Percentiles rank a stretch among this genome's conserved stretches.
Conservation (phyloP, 2,329 filamentous ascomycete genomes). For the Exophiala sideris region DNA sequence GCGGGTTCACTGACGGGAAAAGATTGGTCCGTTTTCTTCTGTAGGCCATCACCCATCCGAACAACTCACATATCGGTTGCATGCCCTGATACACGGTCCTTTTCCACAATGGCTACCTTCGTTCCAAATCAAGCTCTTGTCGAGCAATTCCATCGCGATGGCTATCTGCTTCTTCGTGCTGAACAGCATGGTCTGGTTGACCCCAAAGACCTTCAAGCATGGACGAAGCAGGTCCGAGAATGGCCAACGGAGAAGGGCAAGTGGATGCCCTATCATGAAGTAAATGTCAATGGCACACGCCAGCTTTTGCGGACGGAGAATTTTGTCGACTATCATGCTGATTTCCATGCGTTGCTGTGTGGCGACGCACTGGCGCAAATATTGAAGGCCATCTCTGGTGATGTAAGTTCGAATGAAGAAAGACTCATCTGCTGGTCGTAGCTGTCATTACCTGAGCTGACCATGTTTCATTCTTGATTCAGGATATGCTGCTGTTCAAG, state of each 20-base stretch:
- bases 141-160: conserved; percentile 29
- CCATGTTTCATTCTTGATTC: background rate
- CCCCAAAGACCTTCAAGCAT: conserved; percentile 27
- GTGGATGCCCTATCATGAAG: conserved; percentile 36
- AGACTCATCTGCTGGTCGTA: too few species aligned
- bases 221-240: conserved; percentile 30
- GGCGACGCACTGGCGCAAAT: conserved; percentile 30
- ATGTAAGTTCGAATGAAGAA: conserved; percentile 22
- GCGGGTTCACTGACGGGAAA: background rate
- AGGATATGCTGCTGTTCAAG: conserved; percentile 37
- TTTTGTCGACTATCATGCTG: conserved; percentile 33
- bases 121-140: conserved; percentile 26
- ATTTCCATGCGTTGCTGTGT: conserved; percentile 31
- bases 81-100: too few species aligned
- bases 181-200: conserved; percentile 31
- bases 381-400: conserved; percentile 31
- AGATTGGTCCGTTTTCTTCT: background rate
- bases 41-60: too few species aligned
- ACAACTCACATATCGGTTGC: too few species aligned
- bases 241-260: conserved; percentile 34
- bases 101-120: conserved; percentile 20
- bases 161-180: conserved; percentile 30
- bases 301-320: conserved; percentile 37
- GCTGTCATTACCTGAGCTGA: background rate
- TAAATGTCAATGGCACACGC: conserved; percentile 33